Evolutionary conservation across 192 early-diverging fungal genomes (phyloP), one percentile per base, ranked within the genome.

Genomic region (Funneliformis geosporum): DNA sequence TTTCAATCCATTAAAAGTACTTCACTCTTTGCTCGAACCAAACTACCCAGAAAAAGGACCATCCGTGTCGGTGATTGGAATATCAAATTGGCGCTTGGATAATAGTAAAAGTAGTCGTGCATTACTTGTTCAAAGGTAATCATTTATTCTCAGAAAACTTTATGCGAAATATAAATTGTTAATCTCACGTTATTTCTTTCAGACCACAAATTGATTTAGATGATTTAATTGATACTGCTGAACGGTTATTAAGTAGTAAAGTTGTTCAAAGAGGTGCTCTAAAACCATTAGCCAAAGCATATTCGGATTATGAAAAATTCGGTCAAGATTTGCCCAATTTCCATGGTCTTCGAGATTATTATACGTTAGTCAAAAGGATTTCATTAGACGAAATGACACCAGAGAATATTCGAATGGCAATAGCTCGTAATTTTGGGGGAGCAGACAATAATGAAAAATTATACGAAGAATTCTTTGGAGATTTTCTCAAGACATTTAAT

Each of bases 371-470:
- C 50, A 55, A 55, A 21, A 21, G 42, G n/a, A 8, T 74, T n/a
- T 23, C 6, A 14, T 8, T 16, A 75, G 23, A 18, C 0, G 10
- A 75, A 25, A 6, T 75, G 1, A 59, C 73, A 3, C 18, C 50
- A 0, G 50, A n/a, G 6, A n/a, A 6, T 55, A 21, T 55, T 55
- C 50, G 18, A 55, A 55, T 79, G 21, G 65, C 78, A 4, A 27
- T 79, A 16, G 78, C 78, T 8, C 69, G 78, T 77, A 79, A 79
- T 75, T 79, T 79, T 47, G 78, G 78, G 5, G 78, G 78, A 14
- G 18, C 59, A 27, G 78, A 60, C 0, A 12, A 59, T 23, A 79
- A 12, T 9, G 28, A 18, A 38, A 23, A 16, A 59, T 40, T 79
- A 11, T 79, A 44, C 25, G 21, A 44, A 7, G 8, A 25, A 12